These are phyloP conservation scores for Sphagnum tenellum DNA, from an alignment of 225 moss, liverwort and hornwort genomes.

Conservation along the genomic window DNA sequence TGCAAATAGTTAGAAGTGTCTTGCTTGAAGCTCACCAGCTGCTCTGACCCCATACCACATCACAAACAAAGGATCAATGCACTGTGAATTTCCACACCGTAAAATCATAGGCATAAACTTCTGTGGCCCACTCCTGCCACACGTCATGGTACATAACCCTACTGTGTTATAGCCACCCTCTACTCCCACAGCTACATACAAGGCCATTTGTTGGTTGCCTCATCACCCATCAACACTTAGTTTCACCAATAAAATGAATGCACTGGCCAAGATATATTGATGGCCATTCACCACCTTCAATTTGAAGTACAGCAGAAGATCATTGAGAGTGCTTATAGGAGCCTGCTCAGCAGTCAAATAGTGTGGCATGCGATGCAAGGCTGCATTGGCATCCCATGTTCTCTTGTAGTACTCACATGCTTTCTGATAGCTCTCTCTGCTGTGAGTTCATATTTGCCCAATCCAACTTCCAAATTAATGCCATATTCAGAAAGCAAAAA, in stretches of 20 bases:
- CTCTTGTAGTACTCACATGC: constrained; percentile 73
- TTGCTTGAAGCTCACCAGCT: constrained; percentile 76
- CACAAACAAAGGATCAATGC: neutral
- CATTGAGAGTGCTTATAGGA: constrained; percentile 35
- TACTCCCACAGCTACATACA: too few relatives aligned
- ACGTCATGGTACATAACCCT: too few relatives aligned
- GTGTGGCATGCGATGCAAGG: constrained; percentile 65
- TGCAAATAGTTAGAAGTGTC: constrained; percentile 68
- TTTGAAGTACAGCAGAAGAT: too few relatives aligned
- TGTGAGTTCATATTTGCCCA: constrained; percentile 39
- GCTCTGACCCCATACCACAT: constrained; percentile 12
- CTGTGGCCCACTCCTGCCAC: too few relatives aligned
- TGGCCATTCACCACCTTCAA: too few relatives aligned
- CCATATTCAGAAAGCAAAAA: too few relatives aligned
- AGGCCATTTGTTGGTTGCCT: too few relatives aligned
- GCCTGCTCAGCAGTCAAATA: constrained; percentile 85
- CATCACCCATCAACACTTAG: too few relatives aligned
- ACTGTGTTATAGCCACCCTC: too few relatives aligned
- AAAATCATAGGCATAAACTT: neutral
- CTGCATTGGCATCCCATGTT: constrained; percentile 56
- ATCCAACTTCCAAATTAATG: too few relatives aligned
- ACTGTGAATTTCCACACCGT: neutral
- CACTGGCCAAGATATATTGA: too few relatives aligned
- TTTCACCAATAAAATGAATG: too few relatives aligned
- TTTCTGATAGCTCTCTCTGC: constrained; percentile 61